Percentiles rank a stretch among this genome's conserved stretches.
phyloP scores from a whole-genome alignment of 2,329 filamentous ascomycete species.

The Diaporthe caulivora region DNA sequence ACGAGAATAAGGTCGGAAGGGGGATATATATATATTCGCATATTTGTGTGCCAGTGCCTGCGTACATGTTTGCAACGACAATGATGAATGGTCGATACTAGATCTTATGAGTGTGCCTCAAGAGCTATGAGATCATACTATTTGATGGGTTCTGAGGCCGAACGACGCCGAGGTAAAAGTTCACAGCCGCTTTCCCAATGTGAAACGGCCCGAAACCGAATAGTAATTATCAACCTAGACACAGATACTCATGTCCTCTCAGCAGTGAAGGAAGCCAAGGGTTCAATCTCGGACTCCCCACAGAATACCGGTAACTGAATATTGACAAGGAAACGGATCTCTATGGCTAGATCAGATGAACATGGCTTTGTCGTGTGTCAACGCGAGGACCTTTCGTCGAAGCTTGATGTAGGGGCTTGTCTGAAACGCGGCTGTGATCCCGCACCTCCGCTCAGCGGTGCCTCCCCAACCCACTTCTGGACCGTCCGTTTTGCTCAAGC shows the following conservation, averaged over 20 bases:
- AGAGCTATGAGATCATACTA: neutral
- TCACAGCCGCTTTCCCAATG: neutral
- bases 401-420: neutral
- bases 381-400: neutral
- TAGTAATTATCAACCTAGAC: neutral
- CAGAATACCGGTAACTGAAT: slow-evolving; percentile 12
- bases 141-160: neutral
- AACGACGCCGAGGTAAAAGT: neutral
- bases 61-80: neutral
- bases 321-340: neutral
- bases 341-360: slow-evolving; percentile 20
- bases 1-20: neutral
- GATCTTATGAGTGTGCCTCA: neutral
- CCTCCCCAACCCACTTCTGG: neutral
- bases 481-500: neutral
- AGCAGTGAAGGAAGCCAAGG: neutral
- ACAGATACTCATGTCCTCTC: neutral
- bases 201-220: slow-evolving; percentile 1
- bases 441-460: neutral
- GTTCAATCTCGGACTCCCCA: slow-evolving; percentile 19
- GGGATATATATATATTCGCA: neutral
- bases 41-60: neutral
- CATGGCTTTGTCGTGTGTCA: neutral
- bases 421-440: slow-evolving; percentile 18
- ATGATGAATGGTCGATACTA: neutral